Evolutionary conservation across 306 rosid genomes (phyloP), one percentile per base, ranked within the genome.

Genomic region (Trifolium fragiferum): DNA sequence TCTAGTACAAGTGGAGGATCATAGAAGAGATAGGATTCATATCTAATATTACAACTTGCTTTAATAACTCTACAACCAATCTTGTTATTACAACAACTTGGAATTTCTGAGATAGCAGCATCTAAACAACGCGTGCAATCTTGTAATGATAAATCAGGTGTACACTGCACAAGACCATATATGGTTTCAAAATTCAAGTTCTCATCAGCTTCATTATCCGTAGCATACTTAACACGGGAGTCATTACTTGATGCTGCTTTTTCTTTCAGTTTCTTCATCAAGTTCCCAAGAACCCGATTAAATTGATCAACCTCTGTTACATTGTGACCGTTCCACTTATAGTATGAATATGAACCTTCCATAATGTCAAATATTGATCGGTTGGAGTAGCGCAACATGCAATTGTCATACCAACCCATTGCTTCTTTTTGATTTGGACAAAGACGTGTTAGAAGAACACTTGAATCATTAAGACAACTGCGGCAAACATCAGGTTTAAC

Each of bases 131-230:
- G 8, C 0, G 0, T 23, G 15, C 35, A 58, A 5, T 88, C 7
- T 53, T 50, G 57, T 0, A 0, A 16, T 0, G 57, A 50, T 47
- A 87, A 50, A 58, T 87, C 84, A 9, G 84, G 84, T 1, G 76
- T 67, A 59, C 90, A 84, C 81, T 87, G 90, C 3, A 23, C 55
- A 8, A 74, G 68, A 30, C 70, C 88, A 20, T 13, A 49, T 41
- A 74, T 3, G 1, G 30, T 37, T 3, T 46, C 14, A 21, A 8
- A n/a, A 6, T 11, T 11, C 0, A 9, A 16, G 5, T 6, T 19
- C 0, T 59, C 19, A 30, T 19, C 0, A 68, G 38, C 5, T 13
- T 4, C 40, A 13, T 59, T 27, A 3, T 1, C 65, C 1, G 19
- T 27, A 6, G 38, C 65, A 59, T 12, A 59, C 40, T 25, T 59